phyloP scores from a whole-genome alignment of 495 filamentous ascomycete genomes.

The Alectoria sarmentosa region DNA sequence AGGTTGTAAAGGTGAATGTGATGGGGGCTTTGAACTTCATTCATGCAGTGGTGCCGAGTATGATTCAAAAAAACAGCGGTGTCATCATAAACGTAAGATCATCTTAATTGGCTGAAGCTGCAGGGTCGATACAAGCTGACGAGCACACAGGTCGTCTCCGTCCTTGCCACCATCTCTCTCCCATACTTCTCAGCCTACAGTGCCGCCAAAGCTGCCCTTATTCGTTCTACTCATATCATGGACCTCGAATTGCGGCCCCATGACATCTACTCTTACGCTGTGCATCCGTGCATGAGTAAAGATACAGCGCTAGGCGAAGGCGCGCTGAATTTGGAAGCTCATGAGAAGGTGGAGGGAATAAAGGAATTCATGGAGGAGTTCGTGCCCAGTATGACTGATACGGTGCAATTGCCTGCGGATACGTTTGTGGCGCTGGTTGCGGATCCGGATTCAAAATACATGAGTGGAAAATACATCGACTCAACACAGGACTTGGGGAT shows the following conservation, averaged over 20 bases:
- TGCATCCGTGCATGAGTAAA: conserved; percentile 28
- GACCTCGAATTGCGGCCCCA: conserved; percentile 25
- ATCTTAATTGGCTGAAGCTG: background rate
- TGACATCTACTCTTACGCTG: conserved; percentile 27
- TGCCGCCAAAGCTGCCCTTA: conserved; percentile 24
- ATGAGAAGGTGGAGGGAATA: conserved; percentile 17
- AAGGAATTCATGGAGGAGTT: conserved; percentile 20
- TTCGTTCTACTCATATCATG: conserved; percentile 27
- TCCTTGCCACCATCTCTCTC: conserved; percentile 14
- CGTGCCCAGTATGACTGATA: conserved; percentile 21
- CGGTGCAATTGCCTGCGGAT: conserved; percentile 22
- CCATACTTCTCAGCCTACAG: conserved; percentile 27
- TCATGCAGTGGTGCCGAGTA: conserved; percentile 26
- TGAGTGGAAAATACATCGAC: conserved; percentile 30
- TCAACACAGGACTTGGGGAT: conserved; percentile 27
- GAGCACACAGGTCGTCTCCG: conserved; percentile 17
- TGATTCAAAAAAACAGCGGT: conserved; percentile 22
- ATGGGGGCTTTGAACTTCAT: conserved; percentile 24
- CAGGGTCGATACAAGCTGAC: background rate
- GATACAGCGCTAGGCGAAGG: conserved; percentile 23
- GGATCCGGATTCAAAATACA: conserved; percentile 21
- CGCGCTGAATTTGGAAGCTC: conserved; percentile 16
- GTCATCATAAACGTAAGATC: conserved; percentile 25
- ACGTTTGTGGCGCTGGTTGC: conserved; percentile 27
- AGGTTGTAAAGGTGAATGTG: conserved; percentile 24